These are phyloP conservation scores for Elsinoe arachidis DNA, from an alignment of 2,329 filamentous ascomycete genomes.

Conservation along the genomic window DNA sequence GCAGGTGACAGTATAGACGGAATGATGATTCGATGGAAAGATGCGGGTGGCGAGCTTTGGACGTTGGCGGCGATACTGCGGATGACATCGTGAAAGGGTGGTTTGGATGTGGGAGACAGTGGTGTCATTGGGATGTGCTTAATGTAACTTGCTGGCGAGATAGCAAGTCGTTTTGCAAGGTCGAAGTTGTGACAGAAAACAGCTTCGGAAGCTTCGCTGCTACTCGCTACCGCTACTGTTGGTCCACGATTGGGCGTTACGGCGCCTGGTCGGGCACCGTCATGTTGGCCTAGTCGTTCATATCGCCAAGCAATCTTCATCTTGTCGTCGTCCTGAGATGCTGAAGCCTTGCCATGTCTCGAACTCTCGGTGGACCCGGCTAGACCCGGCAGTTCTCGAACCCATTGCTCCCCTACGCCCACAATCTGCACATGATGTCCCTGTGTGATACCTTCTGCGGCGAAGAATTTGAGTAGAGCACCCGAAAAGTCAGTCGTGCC, in stretches of 20 bases:
- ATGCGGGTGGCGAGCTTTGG: constrained; percentile 51
- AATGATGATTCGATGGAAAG: constrained; percentile 73
- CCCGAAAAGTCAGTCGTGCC: constrained; percentile 93
- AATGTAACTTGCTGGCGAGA: constrained; percentile 33
- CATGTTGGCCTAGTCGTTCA: constrained; percentile 68
- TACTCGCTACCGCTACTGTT: constrained; percentile 8
- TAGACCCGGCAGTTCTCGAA: constrained; percentile 71
- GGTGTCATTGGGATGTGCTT: constrained; percentile 50
- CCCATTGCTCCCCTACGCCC: constrained; percentile 72
- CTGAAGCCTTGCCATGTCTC: constrained; percentile 33
- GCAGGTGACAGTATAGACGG: constrained; percentile 81
- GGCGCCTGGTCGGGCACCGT: constrained; percentile 40
- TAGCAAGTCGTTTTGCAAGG: constrained; percentile 40
- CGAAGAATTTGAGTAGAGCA: constrained; percentile 76
- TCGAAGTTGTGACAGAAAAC: constrained; percentile 46
- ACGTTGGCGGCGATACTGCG: constrained; percentile 44
- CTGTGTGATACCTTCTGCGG: constrained; percentile 85
- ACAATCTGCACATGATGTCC: constrained; percentile 82
- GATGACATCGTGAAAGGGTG: constrained; percentile 55
- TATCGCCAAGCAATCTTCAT: constrained; percentile 99
- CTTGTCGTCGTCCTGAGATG: constrained; percentile 49
- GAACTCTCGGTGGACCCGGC: constrained; percentile 37
- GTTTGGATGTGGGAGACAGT: constrained; percentile 54
- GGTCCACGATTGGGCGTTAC: constrained; percentile 38
- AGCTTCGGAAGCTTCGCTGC: constrained; percentile 19